Evolutionary conservation across 805 yeast genomes (phyloP), one percentile per base, ranked within the genome.

Genomic region (Dipodascus albidus): DNA sequence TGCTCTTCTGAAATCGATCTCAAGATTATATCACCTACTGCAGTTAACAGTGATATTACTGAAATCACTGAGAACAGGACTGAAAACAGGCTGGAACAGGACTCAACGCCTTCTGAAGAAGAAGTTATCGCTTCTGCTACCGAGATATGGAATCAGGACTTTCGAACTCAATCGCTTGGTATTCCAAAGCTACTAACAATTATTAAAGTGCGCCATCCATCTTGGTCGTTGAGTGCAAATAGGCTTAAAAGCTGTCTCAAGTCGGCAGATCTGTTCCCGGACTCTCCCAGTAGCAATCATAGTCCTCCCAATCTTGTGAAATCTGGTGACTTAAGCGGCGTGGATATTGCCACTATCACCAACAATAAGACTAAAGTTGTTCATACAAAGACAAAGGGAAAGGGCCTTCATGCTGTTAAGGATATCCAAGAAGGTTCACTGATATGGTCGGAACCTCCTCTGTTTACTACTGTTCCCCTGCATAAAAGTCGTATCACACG

Each of bases 111-210:
- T 2, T 76, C 75, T 52, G 80, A 76, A 50, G 69, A 83, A 47
- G 80, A 81, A 64, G 70, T 83, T 9, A 78, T 82, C 31, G 80
- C 78, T 52, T 77, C 75, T 35, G 80, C 84, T n/a, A 75, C 83
- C 47, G 69, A 72, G 3, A 65, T 83, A 8, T 85, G 93, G 91
- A 80, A 79, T 58, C 74, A 74, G 52, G 87, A 84, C 59, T 82
- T 87, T 1, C 67, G 74, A 1, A 75, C 81, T 23, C 89, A 84
- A 62, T 69, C 76, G 9, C 63, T 82, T 20, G 82, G 85, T 1
- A 67, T 76, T 8, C 70, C 73, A 11, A 79, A 81, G 58, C 69
- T 86, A 20, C 80, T 75, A 53, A 71, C 70, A 0, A 59, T 74
- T 11, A 70, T 87, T 47, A 80, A 78, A 59, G 56, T 64, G 23